These are phyloP conservation scores for Monosporozyma siamensis DNA, from an alignment of 805 yeast species.

Conservation along the genomic window DNA sequence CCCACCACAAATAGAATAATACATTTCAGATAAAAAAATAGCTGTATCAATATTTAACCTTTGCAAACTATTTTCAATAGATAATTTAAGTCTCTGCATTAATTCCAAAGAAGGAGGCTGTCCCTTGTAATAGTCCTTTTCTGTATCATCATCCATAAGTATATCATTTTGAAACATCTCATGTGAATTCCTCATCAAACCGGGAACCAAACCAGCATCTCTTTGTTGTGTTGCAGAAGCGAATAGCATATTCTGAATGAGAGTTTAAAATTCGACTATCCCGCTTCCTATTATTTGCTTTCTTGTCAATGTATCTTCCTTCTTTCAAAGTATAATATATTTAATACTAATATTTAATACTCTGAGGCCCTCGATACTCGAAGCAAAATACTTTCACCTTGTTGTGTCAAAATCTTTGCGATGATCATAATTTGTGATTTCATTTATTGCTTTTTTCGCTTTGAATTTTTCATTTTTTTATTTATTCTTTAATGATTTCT, in stretches of 20 bases:
- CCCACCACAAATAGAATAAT: conserved; percentile 45
- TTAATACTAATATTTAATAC: too few relatives aligned
- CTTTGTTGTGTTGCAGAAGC: background rate
- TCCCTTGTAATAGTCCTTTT: background rate
- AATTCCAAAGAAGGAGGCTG: conserved; percentile 2
- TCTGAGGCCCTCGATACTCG: too few relatives aligned
- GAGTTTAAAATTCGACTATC: too few relatives aligned
- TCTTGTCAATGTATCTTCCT: too few relatives aligned
- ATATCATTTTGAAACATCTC: background rate
- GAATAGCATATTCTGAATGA: too few relatives aligned
- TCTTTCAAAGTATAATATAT: too few relatives aligned
- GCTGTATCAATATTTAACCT: conserved; percentile 46
- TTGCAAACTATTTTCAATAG: conserved; percentile 16
- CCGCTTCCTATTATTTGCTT: too few relatives aligned
- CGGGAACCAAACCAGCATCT: too few relatives aligned
- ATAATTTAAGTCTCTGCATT: conserved; percentile 7
- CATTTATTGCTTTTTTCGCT: background rate
- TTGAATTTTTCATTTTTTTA: background rate
- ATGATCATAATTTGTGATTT: too few relatives aligned
- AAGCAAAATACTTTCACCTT: too few relatives aligned
- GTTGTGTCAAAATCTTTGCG: too few relatives aligned
- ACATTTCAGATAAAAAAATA: conserved; percentile 75
- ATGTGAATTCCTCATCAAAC: too few relatives aligned
- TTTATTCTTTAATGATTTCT: background rate
- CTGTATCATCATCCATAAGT: background rate